These are phyloP conservation scores for Gyromitra esculenta DNA, from an alignment of 2,329 filamentous ascomycete genomes.

Conservation along the genomic window DNA sequence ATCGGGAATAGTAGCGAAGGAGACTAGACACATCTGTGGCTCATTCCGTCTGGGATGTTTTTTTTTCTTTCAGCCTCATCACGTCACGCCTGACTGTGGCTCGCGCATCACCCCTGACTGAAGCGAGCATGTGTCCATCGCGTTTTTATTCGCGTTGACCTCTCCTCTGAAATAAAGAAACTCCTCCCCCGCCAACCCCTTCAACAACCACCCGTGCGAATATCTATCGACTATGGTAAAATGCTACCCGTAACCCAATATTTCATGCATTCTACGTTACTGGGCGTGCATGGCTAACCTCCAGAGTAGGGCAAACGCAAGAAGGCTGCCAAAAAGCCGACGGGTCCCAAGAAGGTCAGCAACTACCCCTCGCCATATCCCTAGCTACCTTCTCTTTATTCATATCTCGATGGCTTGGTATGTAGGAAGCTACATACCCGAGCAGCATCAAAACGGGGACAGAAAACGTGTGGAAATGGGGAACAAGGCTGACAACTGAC, in stretches of 20 bases:
- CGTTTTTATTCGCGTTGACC: slow-evolving; percentile 44
- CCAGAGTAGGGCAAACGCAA: slow-evolving; percentile 84
- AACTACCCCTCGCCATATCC: slow-evolving; percentile 1
- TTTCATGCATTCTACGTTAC: background rate
- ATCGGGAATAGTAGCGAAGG: background rate
- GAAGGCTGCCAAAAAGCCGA: slow-evolving; percentile 80
- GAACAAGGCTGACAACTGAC: slow-evolving; percentile 41
- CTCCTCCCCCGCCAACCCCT: slow-evolving; percentile 18
- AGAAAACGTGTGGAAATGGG: slow-evolving; percentile 21
- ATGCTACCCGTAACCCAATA: background rate
- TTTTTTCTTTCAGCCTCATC: slow-evolving; percentile 46
- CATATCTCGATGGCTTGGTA: slow-evolving; percentile 30
- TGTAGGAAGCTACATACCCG: slow-evolving; percentile 38
- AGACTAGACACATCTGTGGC: background rate
- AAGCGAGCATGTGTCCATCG: slow-evolving; percentile 45
- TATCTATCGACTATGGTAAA: slow-evolving; percentile 40
- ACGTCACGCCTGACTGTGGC: slow-evolving; percentile 48
- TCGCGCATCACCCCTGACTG: slow-evolving; percentile 45
- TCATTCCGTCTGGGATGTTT: background rate
- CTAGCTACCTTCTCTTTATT: slow-evolving; percentile 25
- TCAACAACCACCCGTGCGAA: slow-evolving; percentile 19
- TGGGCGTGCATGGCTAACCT: background rate
- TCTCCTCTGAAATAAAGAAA: slow-evolving; percentile 46
- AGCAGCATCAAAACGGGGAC: slow-evolving; percentile 1
- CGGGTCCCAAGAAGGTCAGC: slow-evolving; percentile 81